Conservation (phyloP, 345 rosid genomes). For the Aquilaria sinensis region DNA sequence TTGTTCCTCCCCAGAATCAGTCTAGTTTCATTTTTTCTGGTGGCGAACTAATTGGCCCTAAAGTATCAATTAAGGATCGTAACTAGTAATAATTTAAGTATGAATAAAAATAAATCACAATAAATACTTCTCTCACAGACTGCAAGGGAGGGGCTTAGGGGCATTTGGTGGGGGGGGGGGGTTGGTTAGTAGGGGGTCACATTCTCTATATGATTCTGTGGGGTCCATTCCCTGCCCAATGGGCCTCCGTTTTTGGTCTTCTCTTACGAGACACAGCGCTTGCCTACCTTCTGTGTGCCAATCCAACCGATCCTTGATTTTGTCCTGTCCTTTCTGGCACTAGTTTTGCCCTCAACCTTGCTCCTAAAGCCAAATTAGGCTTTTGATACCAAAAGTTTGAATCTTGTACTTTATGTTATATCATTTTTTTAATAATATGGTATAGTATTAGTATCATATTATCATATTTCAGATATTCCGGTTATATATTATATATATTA, state of each 20-base stretch:
- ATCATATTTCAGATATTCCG: too few species aligned
- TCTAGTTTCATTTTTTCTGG: background rate
- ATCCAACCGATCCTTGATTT: too few species aligned
- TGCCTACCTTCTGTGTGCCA: background rate
- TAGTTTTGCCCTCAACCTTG: too few species aligned
- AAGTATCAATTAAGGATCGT: conserved; percentile 5
- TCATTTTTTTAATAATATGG: too few species aligned
- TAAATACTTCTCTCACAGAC: background rate
- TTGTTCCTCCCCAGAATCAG: background rate
- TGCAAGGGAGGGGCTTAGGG: conserved; percentile 19
- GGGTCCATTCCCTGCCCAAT: conserved; percentile 18
- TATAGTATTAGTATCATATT: too few species aligned
- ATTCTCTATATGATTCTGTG: conserved; percentile 29
- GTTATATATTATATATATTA: too few species aligned
- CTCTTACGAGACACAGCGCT: background rate
- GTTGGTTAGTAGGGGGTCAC: conserved; percentile 36
- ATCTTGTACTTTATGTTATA: too few species aligned
- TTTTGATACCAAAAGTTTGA: too few species aligned
- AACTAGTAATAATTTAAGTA: background rate
- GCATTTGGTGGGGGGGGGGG: conserved; percentile 5
- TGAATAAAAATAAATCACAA: background rate
- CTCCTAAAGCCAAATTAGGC: too few species aligned
- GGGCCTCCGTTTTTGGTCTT: background rate
- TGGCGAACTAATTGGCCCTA: conserved; percentile 2
- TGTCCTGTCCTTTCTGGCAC: too few species aligned